Conservation (phyloP, 2,329 filamentous ascomycete genomes). For the Phialophora verrucosa region DNA sequence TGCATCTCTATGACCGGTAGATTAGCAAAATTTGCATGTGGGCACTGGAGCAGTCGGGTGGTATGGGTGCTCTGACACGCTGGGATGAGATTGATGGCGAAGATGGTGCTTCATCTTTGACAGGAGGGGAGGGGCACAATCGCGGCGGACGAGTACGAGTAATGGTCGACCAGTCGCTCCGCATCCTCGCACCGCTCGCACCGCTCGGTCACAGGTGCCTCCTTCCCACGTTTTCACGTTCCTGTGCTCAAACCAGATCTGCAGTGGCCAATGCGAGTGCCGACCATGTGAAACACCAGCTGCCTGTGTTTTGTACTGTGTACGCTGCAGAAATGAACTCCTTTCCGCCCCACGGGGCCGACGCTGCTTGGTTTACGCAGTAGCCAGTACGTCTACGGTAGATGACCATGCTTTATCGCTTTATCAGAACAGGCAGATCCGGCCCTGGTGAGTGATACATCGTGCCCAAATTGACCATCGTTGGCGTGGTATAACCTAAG, state of each 20-base stretch:
- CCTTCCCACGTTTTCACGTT: constrained; percentile 6
- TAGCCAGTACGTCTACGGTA: neutral
- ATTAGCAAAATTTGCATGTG: neutral
- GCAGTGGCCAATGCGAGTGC: neutral
- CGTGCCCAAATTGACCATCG: neutral
- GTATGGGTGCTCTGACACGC: neutral
- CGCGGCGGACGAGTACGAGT: no score
- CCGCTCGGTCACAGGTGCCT: neutral
- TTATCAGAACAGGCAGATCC: neutral
- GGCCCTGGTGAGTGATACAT: neutral
- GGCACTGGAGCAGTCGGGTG: neutral
- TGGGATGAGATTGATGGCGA: neutral
- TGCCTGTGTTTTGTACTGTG: neutral
- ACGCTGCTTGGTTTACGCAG: neutral
- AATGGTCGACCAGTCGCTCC: neutral
- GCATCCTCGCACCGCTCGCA: neutral
- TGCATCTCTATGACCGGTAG: neutral
- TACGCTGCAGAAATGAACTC: neutral
- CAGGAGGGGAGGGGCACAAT: neutral
- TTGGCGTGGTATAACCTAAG: constrained; percentile 5
- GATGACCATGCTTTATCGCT: neutral
- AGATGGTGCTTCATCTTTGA: neutral
- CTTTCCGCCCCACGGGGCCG: neutral
- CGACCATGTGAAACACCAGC: constrained; percentile 1
- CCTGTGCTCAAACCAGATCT: neutral